Base-by-base conservation (phyloP, 2,329 filamentous ascomycete species). In the Fusarium incarnatum region DNA sequence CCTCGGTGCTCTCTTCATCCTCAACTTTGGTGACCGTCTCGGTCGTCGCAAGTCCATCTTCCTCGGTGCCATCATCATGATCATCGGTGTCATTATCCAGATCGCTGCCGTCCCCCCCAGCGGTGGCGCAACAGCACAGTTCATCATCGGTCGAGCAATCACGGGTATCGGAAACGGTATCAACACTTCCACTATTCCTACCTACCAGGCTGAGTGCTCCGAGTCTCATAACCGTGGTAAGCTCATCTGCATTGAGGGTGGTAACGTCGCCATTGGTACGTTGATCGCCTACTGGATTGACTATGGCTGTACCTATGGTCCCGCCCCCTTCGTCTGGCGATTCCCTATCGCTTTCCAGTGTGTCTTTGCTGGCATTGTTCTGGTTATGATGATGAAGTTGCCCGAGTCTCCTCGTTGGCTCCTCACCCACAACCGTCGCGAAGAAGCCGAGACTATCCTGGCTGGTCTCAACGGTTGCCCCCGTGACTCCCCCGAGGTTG, bases 71-170 rank as follows among this genome's bases (percentile, higher is more conserved):
- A 63, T 80, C 5, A 83, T 91, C 68, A 88, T 91, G 84, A 83
- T 88, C 9, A 57, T 89, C 15, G 89, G 89, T n/a, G 88, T 88
- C 44, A 80, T 86, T 16, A 83, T 91, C 32, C 89, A 91, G 75
- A 79, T 86, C 50, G 80, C 83, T 16, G 52, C 79, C 20, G 73
- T 78, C 76, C 79, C 78, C 13, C 63, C 63, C 8, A 75, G 84
- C 6, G 62, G 71, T 7, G 62, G 49, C n/a, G 70, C 64, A 10
- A 74, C 86, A 22, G 80, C 83, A 2, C 85, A 88, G 64, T 80
- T 88, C 61, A 85, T 88, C 55, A 73, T 85, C 58, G 84, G 84
- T 4, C 78, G 84, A 57, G 80, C 85, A n/a, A 77, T 88, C 5
- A 87, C 85, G 11, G 85, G 86, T 18, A 73, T 87, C 8, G 86